Evolutionary conservation across 176 grass and related monocot genomes (phyloP).

Genomic region (Puya raimondii): DNA sequence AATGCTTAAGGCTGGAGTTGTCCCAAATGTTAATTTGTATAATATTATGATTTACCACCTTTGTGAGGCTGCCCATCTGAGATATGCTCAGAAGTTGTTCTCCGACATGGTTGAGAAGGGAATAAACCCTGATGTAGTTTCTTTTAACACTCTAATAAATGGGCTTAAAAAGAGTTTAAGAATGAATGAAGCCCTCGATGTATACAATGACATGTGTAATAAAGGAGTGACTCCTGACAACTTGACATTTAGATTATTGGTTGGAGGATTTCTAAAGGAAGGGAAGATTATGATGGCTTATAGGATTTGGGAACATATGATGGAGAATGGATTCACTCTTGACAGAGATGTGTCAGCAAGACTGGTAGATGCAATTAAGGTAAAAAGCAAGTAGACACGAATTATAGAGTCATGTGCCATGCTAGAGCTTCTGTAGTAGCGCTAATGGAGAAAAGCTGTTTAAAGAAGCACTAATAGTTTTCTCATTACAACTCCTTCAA

Average conservation of each 20-base stretch:
- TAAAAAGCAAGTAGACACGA: constrained; percentile 26
- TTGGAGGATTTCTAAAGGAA: constrained; percentile 49
- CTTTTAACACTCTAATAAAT: constrained; percentile 51
- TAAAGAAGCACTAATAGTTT: too few relatives aligned
- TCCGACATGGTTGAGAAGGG: constrained; percentile 44
- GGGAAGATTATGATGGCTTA: constrained; percentile 45
- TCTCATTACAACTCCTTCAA: too few relatives aligned
- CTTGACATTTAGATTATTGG: constrained; percentile 61
- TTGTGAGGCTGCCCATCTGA: constrained; percentile 40
- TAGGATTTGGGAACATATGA: constrained; percentile 66
- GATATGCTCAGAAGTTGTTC: constrained; percentile 42
- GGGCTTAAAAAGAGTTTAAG: constrained; percentile 29
- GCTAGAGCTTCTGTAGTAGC: background rate
- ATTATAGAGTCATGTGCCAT: background rate
- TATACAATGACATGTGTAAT: constrained; percentile 47
- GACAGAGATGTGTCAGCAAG: constrained; percentile 55
- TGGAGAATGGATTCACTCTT: constrained; percentile 45
- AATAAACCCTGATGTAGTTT: constrained; percentile 42
- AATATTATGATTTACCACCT: constrained; percentile 66
- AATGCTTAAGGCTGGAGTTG: constrained; percentile 42
- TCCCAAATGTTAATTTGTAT: constrained; percentile 51
- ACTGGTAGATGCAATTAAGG: constrained; percentile 48
- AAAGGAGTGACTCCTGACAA: constrained; percentile 42
- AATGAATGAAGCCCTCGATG: constrained; percentile 46
- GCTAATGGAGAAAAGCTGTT: too few relatives aligned